Base-by-base conservation (phyloP, 164 flowering plant species). In the Macadamia tetraphylla region DNA sequence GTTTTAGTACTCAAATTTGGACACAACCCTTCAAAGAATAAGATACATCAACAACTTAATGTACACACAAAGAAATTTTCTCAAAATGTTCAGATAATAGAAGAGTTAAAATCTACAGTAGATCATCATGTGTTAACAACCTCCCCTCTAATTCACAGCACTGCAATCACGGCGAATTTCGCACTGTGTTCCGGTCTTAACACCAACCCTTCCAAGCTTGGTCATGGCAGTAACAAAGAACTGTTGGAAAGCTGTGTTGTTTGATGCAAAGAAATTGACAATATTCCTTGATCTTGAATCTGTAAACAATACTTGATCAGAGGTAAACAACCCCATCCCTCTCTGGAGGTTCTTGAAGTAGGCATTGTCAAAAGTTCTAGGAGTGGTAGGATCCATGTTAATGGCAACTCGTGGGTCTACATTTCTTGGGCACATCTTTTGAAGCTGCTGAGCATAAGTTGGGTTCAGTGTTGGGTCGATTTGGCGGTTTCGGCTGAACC, bases 191-290 rank as follows among this genome's bases (percentile, higher is more conserved):
- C 87, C 82, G 6, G 85, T 84, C 68, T 71, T 65, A 11, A 82
- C 78, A 0, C 84, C 85, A 12, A 82, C 77, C 31, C 84, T 70
- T 12, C 87, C 87, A 8, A 84, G 80, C 71, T 78, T 78, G 9
- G 82, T 84, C 60, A 84, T 81, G 73, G 83, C 85, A 29, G 71
- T n/a, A 0, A 70, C 70, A 35, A 81, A 84, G 9, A 81, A 85
- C 49, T 71, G 65, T 6, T 64, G 53, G 70, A 79, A 79, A 17
- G 80, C 82, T 0, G 65, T 52, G 31, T 58, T 70, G 70, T 71
- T 82, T 5, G 67, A 40, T 0, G 87, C 87, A 59, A 76, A 84
- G n/a, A 43, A 35, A 53, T 78, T 67, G 12, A 81, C 77, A 12
- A 69, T 72, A 9, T 23, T 43, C 61, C 60, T 63, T 14, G 87